Evolutionary conservation across 768 basidiomycete species (phyloP), one percentile per base, ranked within the genome.

Genomic region (Lactarius pseudohatsudake): DNA sequence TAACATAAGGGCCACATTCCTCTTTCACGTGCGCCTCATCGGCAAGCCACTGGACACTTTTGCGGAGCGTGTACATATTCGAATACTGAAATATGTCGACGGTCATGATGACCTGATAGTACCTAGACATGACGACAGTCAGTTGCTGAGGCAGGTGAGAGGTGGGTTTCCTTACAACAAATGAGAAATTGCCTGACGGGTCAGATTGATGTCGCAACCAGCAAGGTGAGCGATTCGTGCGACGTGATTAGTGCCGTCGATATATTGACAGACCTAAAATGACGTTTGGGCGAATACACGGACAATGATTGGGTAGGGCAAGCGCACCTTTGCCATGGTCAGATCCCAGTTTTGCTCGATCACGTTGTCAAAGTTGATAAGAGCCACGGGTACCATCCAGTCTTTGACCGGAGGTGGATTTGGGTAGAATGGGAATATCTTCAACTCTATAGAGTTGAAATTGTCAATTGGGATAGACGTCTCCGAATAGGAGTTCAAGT

Each of bases 51-150:
- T 94, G 88, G 28, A 97, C 86, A 67, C 87, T 89, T 71, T 90
- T 92, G 60, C 90, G 86, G 32, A 95, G 81, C 0, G 94, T 94
- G 74, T 99, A 99, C 88, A 96, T 94, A 76, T 98, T 98, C 18
- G 94, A 94, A 76, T 90, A 96, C 75, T 97, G 96, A 75, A 99
- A 99, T 54, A 98, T 93, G 78, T 99, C 97, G 62, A 96, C 87
- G 69, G 88, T 91, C 91, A 98, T 94, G 70, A 97, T 87, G 50
- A 96, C 94, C 78, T 97, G 94, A 75, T 98, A 98, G 73, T 94
- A 97, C 54, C 94, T 96, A 69, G n/a, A 30, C n/a, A 11, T 2
- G 28, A 26, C 6, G 53, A 20, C n/a, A 15, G 30, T 20, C 22
- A 34, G 16, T 65, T 16, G 28, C 34, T 32, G 26, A 1, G 16